Conservation (phyloP, 169 alveolate species). For the Theileria equi region DNA sequence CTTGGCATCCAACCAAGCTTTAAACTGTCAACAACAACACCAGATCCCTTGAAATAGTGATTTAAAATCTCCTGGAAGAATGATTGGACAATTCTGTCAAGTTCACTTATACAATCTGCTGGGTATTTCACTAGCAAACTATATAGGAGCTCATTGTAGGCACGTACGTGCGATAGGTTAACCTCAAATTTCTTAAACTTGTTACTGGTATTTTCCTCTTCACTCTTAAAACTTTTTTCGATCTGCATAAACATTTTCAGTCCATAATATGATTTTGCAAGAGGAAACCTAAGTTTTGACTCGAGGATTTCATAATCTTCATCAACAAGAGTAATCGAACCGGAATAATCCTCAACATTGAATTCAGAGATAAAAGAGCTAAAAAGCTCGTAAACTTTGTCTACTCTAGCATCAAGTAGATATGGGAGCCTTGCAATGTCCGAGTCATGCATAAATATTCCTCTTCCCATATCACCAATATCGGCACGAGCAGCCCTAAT, state of each 20-base stretch:
- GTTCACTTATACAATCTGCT: slow-evolving; percentile 90
- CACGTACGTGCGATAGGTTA: slow-evolving; percentile 83
- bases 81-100: slow-evolving; percentile 85
- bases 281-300: slow-evolving; percentile 39
- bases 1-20: slow-evolving; percentile 56
- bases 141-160: slow-evolving; percentile 82
- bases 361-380: slow-evolving; percentile 71
- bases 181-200: slow-evolving; percentile 56
- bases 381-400: slow-evolving; percentile 70
- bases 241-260: slow-evolving; percentile 68
- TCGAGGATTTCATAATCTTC: slow-evolving; percentile 63
- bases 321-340: slow-evolving; percentile 62
- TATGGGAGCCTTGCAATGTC: slow-evolving; percentile 80
- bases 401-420: slow-evolving; percentile 73
- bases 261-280: slow-evolving; percentile 60
- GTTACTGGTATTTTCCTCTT: slow-evolving; percentile 23
- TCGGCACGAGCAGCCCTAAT: slow-evolving; percentile 81
- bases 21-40: slow-evolving; percentile 68
- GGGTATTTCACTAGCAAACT: slow-evolving; percentile 88
- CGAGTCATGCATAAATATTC: slow-evolving; percentile 76
- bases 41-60: slow-evolving; percentile 57
- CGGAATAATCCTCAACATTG: slow-evolving; percentile 66
- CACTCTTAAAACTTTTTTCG: slow-evolving; percentile 47
- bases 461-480: slow-evolving; percentile 85
- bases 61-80: slow-evolving; percentile 77